These are phyloP conservation scores for Candolleomyces eurysporus DNA, from an alignment of 768 basidiomycete genomes.

Conservation along the genomic window DNA sequence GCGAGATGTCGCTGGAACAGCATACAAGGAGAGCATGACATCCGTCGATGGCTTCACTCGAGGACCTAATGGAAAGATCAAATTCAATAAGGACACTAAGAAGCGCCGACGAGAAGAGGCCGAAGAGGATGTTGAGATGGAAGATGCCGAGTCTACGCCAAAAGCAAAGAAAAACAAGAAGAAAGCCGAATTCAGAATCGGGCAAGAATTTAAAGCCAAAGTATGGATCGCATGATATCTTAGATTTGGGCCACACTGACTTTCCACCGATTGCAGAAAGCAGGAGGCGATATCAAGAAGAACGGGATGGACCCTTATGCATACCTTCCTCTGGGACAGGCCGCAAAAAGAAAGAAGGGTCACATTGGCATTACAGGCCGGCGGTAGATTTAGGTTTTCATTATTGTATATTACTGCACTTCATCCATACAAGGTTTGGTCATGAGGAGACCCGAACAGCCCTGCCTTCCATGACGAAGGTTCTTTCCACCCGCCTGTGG, in stretches of 20 bases:
- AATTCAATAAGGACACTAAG: constrained; percentile 97
- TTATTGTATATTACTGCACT: constrained; percentile 10
- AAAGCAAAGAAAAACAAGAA: constrained; percentile 55
- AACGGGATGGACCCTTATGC: constrained; percentile 89
- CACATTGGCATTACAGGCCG: constrained; percentile 64
- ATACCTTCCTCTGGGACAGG: constrained; percentile 82
- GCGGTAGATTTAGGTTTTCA: constrained; percentile 30
- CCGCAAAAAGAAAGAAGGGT: constrained; percentile 61
- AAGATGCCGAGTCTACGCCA: constrained; percentile 53
- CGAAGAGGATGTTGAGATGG: constrained; percentile 71
- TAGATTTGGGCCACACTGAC: constrained; percentile 9
- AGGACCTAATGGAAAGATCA: constrained; percentile 78
- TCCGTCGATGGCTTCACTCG: constrained; percentile 90
- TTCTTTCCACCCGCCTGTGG: constrained; percentile 49
- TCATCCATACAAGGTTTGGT: constrained; percentile 71
- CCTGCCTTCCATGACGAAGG: constrained; percentile 68
- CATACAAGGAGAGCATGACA: constrained; percentile 79
- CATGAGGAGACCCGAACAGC: constrained; percentile 71
- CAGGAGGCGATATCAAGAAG: constrained; percentile 91
- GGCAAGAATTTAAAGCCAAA: constrained; percentile 95
- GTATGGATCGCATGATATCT: constrained; percentile 40
- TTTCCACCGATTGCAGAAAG: constrained; percentile 56
- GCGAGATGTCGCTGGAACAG: constrained; percentile 62
- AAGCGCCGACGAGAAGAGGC: constrained; percentile 76
- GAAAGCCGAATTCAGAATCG: constrained; percentile 50